These are phyloP conservation scores for Leptographium procerum DNA, from an alignment of 2,329 filamentous ascomycete species.

Conservation along the genomic window DNA sequence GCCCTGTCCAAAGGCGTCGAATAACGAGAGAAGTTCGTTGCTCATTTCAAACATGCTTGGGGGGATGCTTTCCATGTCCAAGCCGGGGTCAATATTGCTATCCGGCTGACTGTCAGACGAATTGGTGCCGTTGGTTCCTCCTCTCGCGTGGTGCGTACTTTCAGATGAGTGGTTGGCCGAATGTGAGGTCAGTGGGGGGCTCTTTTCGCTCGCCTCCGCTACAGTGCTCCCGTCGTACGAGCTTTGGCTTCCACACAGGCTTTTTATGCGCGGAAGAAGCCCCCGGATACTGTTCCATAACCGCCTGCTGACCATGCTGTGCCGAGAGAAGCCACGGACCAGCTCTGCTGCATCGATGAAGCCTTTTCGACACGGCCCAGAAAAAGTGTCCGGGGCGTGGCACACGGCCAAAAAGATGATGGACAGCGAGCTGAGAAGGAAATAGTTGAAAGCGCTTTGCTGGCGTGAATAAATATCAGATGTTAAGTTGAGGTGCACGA, in stretches of 20 bases:
- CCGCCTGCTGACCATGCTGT: conserved; percentile 21
- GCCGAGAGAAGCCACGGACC: conserved; percentile 20
- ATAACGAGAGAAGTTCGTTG: conserved; percentile 23
- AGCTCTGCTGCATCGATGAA: conserved; percentile 22
- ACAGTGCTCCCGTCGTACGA: neutral
- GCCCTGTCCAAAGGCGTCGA: conserved; percentile 21
- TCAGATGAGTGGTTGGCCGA: no score
- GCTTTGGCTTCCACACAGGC: neutral
- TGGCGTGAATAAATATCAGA: conserved; percentile 26
- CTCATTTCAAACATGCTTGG: conserved; percentile 13
- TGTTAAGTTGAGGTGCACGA: conserved; percentile 24
- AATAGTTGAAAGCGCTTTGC: conserved; percentile 29
- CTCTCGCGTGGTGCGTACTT: neutral
- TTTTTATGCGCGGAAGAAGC: neutral
- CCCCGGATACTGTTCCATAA: conserved; percentile 24
- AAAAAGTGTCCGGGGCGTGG: conserved; percentile 30
- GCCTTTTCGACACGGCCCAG: conserved; percentile 21
- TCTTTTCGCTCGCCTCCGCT: neutral
- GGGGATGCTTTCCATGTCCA: neutral
- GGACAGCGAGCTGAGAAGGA: conserved; percentile 26
- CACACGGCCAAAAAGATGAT: conserved; percentile 31
- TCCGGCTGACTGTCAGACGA: neutral
- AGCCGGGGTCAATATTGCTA: neutral
- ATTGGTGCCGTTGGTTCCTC: neutral
- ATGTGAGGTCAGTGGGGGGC: no score